Evolutionary conservation across 805 yeast species (phyloP).

Genomic region (Cyberlindnera nakhonratchasimensis): DNA sequence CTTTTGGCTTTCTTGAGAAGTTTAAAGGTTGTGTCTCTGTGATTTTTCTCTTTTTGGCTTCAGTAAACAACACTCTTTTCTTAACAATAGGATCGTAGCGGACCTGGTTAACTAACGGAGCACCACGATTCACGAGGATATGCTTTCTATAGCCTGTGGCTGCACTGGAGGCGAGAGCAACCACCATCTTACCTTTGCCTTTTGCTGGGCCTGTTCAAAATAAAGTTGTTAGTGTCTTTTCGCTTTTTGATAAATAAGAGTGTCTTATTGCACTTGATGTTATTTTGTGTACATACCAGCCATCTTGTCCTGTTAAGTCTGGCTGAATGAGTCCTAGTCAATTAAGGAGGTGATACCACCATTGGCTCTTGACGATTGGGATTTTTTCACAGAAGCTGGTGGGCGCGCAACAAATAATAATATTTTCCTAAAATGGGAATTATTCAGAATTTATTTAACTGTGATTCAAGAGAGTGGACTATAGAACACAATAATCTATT

Average conservation of each 20-base stretch:
- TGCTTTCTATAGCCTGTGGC: conserved; percentile 85
- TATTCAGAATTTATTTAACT: too few relatives aligned
- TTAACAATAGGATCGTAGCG: conserved; percentile 85
- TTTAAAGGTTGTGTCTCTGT: conserved; percentile 40
- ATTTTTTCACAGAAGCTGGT: background rate
- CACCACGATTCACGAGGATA: conserved; percentile 75
- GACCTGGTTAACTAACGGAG: conserved; percentile 74
- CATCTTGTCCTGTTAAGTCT: background rate
- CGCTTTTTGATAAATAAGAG: background rate
- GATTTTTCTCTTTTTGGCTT: conserved; percentile 81
- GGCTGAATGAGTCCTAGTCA: background rate
- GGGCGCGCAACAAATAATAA: background rate
- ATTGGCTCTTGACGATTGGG: background rate
- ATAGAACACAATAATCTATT: too few relatives aligned
- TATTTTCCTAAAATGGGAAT: too few relatives aligned
- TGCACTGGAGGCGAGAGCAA: conserved; percentile 85
- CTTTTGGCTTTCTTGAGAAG: conserved; percentile 40
- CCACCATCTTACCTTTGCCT: conserved; percentile 68
- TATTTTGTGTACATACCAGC: background rate
- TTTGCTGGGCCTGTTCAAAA: conserved; percentile 49
- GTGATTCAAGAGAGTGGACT: too few relatives aligned
- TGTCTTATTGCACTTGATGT: background rate
- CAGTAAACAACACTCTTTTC: conserved; percentile 88
- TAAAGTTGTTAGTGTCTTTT: background rate
- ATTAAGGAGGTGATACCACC: background rate